Evolutionary conservation across 2,329 filamentous ascomycete genomes (phyloP), one percentile per base, ranked within the genome.

Genomic region (Ceratocystis cacaofunesta): DNA sequence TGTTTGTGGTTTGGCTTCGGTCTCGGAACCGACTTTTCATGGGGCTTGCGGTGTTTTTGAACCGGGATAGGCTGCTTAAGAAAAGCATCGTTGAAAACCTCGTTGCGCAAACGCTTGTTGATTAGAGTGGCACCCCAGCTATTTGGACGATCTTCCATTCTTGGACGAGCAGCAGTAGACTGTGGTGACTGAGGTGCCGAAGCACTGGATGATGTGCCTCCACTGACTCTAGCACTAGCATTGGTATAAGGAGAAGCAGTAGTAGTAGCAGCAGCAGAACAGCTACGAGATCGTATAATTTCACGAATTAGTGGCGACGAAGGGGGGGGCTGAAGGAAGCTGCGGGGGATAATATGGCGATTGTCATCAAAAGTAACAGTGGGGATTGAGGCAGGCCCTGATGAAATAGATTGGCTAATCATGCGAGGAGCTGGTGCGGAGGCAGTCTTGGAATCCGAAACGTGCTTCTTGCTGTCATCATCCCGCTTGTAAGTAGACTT

Each of bases 281-380:
- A 63, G 58, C 65, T 67, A 19, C 65, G 62, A 32, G 65, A 64
- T 6, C 65, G 55, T 43, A 67, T 67, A 25, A 67, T 67, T 58
- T 67, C 62, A 15, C 65, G 65, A 44, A 67, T 65, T 46, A 67
- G 36, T 5, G 62, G 65, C 28, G 65, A 67, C 6, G 65, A 67
- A 41, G 65, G 62, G 17, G 65, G 65, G 10, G 86, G 80, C 64
- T 85, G 84, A 62, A 96, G 87, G 32, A 96, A 80, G 71, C 89
- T 89, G 58, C 90, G 85, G 1, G 92, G 92, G 52, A 96, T 85
- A 67, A 97, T 95, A 72, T 97, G 92, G 69, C 88, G 85, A 73
- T 97, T 97, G 73, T 96, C 92, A 71, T 92, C 89, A 68, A 96
- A 90, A 0, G 94, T 90, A 60, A 97, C 92, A 50, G 94, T 92